Percentiles rank a stretch among this genome's conserved stretches.
Conservation (phyloP, 2,329 filamentous ascomycete genomes). For the Sclerotinia sclerotiorum region DNA sequence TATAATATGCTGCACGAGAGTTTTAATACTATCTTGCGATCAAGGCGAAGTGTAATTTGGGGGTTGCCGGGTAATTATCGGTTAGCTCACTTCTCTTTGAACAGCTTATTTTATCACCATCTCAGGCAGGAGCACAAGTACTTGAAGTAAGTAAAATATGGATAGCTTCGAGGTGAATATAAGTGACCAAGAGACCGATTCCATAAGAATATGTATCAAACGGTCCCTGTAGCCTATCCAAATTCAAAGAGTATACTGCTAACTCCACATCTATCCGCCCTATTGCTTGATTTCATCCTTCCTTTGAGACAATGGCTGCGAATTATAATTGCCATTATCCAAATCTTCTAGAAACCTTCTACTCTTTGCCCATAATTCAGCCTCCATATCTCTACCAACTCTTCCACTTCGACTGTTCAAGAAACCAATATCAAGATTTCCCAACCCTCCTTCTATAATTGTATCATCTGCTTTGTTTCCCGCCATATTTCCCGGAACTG, state of each 20-base stretch:
- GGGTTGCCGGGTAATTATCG: background rate
- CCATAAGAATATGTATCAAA: background rate
- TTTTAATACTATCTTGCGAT: background rate
- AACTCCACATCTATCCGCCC: background rate
- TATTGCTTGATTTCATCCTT: slow-evolving; percentile 22
- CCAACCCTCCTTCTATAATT: slow-evolving; percentile 48
- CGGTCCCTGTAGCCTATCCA: no score
- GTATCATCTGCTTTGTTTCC: slow-evolving; percentile 27
- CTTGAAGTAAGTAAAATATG: background rate
- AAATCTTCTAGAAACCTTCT: slow-evolving; percentile 53
- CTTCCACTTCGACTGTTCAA: slow-evolving; percentile 82
- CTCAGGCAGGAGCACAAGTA: background rate
- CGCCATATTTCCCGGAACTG: slow-evolving; percentile 6
- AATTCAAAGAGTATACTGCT: background rate
- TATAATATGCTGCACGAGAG: background rate
- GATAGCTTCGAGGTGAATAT: background rate
- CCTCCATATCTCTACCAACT: slow-evolving; percentile 80
- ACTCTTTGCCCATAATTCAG: slow-evolving; percentile 70
- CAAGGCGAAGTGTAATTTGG: background rate
- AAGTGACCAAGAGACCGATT: background rate
- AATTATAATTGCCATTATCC: slow-evolving; percentile 26
- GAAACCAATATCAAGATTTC: slow-evolving; percentile 77
- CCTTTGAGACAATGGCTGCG: slow-evolving; percentile 18
- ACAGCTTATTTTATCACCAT: background rate
- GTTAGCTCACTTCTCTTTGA: background rate